A percentile compares a stretch with the other conserved stretches of the same genome.
Conservation (phyloP, 305 asterid species). For the Ajuga reptans region DNA sequence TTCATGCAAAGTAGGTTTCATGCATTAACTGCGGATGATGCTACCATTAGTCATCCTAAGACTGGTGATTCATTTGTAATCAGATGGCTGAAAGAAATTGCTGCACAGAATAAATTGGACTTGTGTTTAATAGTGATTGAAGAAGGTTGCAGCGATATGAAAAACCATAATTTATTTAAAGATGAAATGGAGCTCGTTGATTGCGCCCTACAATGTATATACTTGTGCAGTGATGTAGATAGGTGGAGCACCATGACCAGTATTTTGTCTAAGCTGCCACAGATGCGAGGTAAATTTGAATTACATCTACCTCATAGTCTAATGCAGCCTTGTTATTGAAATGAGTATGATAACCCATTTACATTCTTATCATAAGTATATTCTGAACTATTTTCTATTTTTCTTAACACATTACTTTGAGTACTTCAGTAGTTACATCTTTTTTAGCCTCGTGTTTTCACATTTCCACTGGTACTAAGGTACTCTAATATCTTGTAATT, state of each 20-base stretch:
- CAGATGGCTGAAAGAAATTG: slow-evolving; percentile 82
- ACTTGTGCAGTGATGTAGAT: slow-evolving; percentile 66
- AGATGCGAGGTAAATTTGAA: slow-evolving; percentile 45
- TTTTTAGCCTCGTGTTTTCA: not conserved
- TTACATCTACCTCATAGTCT: slow-evolving; percentile 4
- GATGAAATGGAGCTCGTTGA: slow-evolving; percentile 62
- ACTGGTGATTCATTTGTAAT: slow-evolving; percentile 60
- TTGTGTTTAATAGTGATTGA: slow-evolving; percentile 65
- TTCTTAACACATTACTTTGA: too few species aligned
- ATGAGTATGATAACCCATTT: slow-evolving; percentile 4
- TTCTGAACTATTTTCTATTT: not conserved
- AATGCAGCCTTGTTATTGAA: slow-evolving; percentile 1
- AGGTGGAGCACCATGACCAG: slow-evolving; percentile 78
- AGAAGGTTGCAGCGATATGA: slow-evolving; percentile 57
- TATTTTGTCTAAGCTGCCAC: slow-evolving; percentile 72
- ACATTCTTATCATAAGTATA: not conserved
- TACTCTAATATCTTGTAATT: not conserved
- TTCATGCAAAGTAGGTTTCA: slow-evolving; percentile 56
- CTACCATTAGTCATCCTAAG: slow-evolving; percentile 25
- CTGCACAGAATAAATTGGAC: slow-evolving; percentile 61
- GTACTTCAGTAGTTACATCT: not conserved
- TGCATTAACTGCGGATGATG: slow-evolving; percentile 27
- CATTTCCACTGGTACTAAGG: not conserved
- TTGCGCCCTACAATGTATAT: slow-evolving; percentile 81
- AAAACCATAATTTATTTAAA: slow-evolving; percentile 42